Evolutionary conservation across 495 filamentous ascomycete genomes (phyloP), one percentile per base, ranked within the genome.

Genomic region (Daldinia bambusicola): DNA sequence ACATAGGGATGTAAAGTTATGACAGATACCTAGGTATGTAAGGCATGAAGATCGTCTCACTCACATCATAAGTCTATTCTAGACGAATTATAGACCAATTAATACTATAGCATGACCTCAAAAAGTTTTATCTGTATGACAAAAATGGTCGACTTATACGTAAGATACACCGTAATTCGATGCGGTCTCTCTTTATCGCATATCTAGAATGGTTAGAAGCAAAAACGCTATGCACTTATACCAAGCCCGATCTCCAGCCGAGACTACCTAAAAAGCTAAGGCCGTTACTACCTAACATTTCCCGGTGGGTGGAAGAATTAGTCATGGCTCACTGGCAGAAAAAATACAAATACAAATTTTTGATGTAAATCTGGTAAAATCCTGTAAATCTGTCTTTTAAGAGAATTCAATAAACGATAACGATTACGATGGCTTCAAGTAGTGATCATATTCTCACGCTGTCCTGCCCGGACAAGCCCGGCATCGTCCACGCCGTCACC

Each of bases 401-500:
- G 12, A 52, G 40, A 64, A 62, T 61, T 18, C 1, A 13, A 52
- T 55, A 72, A 70, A n/a, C 2, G n/a, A 52, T 55, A 72, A 70
- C 20, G 6, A 52, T 55, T 70, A 70, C 20, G 6, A 77, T 77
- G 75, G 57, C 75, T 63, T 32, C 67, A 32, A 63, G 26, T 62
- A 70, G 79, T 65, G 86, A 89, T 78, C 89, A 89, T 81, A 89
- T 90, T 79, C 86, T 93, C 55, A 93, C 89, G 32, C 83, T 93
- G 58, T 92, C 90, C 37, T 91, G 90, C 78, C 90, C 90, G 50
- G 90, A 93, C 79, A 87, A 88, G 76, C 84, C 89, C 48, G 91
- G 91, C 71, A 92, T 93, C 75, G 90, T 93, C 48, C 88, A 92
- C 76, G 90, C 90, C 43, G 90, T 93, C 56, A 92, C 91, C 13